These are phyloP conservation scores for Cadophora sp. DNA, from an alignment of 2,329 filamentous ascomycete species.

Conservation along the genomic window DNA sequence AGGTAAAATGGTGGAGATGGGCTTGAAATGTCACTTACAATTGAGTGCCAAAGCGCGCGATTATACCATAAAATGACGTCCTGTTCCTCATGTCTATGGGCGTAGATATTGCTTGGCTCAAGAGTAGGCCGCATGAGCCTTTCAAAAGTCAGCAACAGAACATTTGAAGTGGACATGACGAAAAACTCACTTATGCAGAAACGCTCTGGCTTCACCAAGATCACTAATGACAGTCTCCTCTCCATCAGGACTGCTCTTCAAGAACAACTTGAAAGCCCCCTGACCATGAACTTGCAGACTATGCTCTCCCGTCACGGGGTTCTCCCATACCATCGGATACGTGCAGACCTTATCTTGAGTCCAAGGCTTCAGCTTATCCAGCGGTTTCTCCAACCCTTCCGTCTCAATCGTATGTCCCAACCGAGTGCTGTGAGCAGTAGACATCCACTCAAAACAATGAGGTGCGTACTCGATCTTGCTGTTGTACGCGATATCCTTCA, in stretches of 20 bases:
- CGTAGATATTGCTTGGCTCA: constrained; percentile 47
- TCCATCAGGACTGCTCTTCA: constrained; percentile 43
- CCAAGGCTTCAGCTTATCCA: constrained; percentile 45
- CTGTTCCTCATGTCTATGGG: constrained; percentile 47
- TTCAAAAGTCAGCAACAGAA: background rate
- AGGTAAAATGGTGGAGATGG: constrained; percentile 8
- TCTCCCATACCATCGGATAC: constrained; percentile 50
- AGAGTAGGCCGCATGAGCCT: constrained; percentile 48
- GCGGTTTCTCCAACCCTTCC: constrained; percentile 39
- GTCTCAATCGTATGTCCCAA: constrained; percentile 46
- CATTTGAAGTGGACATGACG: no score
- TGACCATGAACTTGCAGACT: constrained; percentile 48
- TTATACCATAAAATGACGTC: constrained; percentile 51
- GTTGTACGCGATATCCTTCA: constrained; percentile 41
- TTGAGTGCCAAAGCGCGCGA: constrained; percentile 49
- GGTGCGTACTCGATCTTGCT: constrained; percentile 48
- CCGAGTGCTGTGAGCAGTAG: constrained; percentile 45
- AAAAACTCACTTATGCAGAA: constrained; percentile 44
- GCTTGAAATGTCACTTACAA: constrained; percentile 39
- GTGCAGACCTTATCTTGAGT: constrained; percentile 43
- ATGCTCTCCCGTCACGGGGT: constrained; percentile 43
- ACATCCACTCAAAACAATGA: constrained; percentile 49
- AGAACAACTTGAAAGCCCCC: constrained; percentile 46
- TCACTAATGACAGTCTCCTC: constrained; percentile 39
- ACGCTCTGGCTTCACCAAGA: constrained; percentile 43